Evolutionary conservation across 2,329 filamentous ascomycete genomes (phyloP), one percentile per base, ranked within the genome.

Genomic region (Bipolaris zeicola): DNA sequence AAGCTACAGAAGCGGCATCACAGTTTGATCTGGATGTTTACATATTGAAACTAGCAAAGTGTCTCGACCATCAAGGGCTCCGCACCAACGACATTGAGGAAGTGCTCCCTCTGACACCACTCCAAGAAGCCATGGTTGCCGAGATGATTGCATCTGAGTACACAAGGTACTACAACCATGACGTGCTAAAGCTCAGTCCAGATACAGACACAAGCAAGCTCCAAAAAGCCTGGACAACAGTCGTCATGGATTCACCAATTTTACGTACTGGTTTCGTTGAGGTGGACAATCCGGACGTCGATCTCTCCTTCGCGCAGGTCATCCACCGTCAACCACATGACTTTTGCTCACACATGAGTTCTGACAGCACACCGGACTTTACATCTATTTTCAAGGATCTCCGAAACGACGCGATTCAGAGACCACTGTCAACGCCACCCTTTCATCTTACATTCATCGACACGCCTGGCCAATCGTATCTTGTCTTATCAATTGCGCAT

Each of bases 81-180:
- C 26, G 77, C 56, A 68, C 83, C 6, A 58, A 72, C 0, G 67
- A 79, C 10, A 67, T 88, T 1, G 85, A 90, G 48, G 72, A 80
- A 3, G 76, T 94, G 2, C 76, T 95, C 2, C 92, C 92, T 0
- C 83, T 89, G 0, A 96, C 93, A 0, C 88, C 92, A 6, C 81
- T 96, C 5, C 93, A 98, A 76, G 92, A 97, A 72, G 88, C 89
- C 1, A 92, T 97, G 87, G 78, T 96, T 2, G 87, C 88, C 0
- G 89, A 91, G 58, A 96, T 96, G 90, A 63, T 92, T 0, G 81
- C 85, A 14, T 95, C 92, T 0, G 81, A 85, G 3, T 94, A 89
- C 64, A 78, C 81, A 10, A 84, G 87, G 61, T 98, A 98, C 71
- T 96, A 92, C 79, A 96, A 96, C 60, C 88, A 95, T 55, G 90